phyloP scores from a whole-genome alignment of 805 yeast species.

The Ogataea corticis region DNA sequence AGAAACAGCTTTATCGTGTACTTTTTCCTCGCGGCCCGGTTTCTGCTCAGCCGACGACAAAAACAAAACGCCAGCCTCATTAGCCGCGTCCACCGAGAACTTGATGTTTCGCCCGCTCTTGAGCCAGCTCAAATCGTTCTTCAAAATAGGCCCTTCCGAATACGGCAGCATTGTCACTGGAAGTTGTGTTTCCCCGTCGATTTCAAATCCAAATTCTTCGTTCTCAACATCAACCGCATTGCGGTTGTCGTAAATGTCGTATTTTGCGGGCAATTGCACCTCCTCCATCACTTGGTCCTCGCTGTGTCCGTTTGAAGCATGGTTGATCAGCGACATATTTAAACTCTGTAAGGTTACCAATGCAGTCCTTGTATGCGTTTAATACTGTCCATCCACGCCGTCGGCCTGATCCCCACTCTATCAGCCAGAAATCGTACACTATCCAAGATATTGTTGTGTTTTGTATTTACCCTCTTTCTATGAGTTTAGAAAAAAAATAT shows the following conservation, averaged over 20 bases:
- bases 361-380: not conserved
- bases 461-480: not conserved
- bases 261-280: conserved; percentile 22
- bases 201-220: conserved; percentile 22
- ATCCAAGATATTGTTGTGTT: too few species aligned
- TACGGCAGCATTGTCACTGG: conserved; percentile 36
- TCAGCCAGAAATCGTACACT: too few species aligned
- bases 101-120: conserved; percentile 38
- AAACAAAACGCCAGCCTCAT: conserved; percentile 42
- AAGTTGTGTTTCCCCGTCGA: conserved; percentile 27
- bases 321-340: conserved; percentile 6
- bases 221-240: conserved; percentile 1
- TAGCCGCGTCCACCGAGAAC: conserved; percentile 49
- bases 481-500: not conserved
- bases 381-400: too few species aligned
- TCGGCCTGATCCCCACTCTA: too few species aligned
- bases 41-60: conserved; percentile 30
- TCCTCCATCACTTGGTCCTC: conserved; percentile 19
- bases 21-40: conserved; percentile 14
- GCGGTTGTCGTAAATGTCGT: conserved; percentile 21
- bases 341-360: not conserved
- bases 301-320: not conserved
- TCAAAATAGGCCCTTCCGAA: conserved; percentile 34
- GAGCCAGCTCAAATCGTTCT: conserved; percentile 35
- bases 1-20: not conserved